Percentiles rank a stretch among this genome's conserved stretches.
phyloP scores from a whole-genome alignment of 192 early-diverging fungal genomes.

The Backusella luteola region DNA sequence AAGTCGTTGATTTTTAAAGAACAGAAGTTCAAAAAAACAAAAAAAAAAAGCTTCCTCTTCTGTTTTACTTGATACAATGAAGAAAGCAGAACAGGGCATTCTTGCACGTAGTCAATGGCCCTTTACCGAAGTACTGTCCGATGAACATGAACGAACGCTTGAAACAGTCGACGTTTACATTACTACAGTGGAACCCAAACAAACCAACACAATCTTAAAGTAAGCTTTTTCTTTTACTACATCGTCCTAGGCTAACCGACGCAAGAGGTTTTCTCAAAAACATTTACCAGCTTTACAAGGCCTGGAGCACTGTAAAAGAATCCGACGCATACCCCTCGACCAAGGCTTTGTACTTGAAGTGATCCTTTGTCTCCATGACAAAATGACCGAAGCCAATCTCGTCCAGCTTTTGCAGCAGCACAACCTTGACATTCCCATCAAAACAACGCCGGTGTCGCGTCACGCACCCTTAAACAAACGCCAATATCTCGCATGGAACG shows the following conservation, averaged over 20 bases:
- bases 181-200: slow-evolving; percentile 24
- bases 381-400: slow-evolving; percentile 26
- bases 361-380: slow-evolving; percentile 35
- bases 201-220: slow-evolving; percentile 31
- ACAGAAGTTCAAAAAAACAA: background rate
- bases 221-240: background rate
- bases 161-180: slow-evolving; percentile 36
- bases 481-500: slow-evolving; percentile 80
- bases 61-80: background rate
- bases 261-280: slow-evolving; percentile 45
- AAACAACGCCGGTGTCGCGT: slow-evolving; percentile 49
- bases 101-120: slow-evolving; percentile 27
- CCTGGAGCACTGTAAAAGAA: slow-evolving; percentile 48
- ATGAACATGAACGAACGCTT: slow-evolving; percentile 39
- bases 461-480: slow-evolving; percentile 61
- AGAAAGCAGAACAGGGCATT: background rate
- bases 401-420: slow-evolving; percentile 20
- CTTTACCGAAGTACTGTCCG: slow-evolving; percentile 44
- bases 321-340: slow-evolving; percentile 23
- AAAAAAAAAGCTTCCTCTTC: background rate
- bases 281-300: slow-evolving; percentile 37
- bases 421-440: slow-evolving; percentile 27
- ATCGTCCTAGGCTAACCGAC: background rate
- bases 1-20: background rate
- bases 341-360: slow-evolving; percentile 30